Base-by-base conservation (phyloP, 2,329 filamentous ascomycete genomes). In the Tolypocladium inflatum region DNA sequence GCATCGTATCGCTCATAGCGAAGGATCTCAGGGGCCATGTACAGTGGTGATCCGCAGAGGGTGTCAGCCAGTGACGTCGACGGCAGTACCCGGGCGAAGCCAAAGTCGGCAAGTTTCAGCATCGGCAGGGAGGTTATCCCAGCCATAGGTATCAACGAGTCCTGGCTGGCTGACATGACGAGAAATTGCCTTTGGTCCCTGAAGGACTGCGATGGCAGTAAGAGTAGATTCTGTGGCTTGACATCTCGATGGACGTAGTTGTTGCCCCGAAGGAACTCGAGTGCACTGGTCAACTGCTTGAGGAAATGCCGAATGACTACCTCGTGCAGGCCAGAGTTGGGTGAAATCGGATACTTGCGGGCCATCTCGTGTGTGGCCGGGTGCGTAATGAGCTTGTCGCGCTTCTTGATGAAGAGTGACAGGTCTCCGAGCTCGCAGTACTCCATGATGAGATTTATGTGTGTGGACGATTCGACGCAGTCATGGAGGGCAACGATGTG, bases 391-490 rank as follows among this genome's bases (percentile, higher is more conserved):
- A 97, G 83, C 68, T 87, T 89, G 60, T 93, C 86, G 60, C 93
- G 85, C 76, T 94, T 95, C 80, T 94, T 96, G 76, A 99, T 97
- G 74, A 99, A 97, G 57, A 93, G 81, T 13, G 94, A 96, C 59
- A 99, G 76, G 70, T 99, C 94, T 26, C 94, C 93, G 45, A 99
- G 82, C 70, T 96, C 91, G 76, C 94, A 97, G 75, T 95, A 97
- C 76, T 99, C 94, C 93, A 97, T 99, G 62, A 97, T 87, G 59
- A 99, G 83, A 74, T 99, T 94, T 75, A 97, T 97, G 69, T 96
- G 90, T 26, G 87, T 87, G 4, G 84, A 78, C 0, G 90, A 88
- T 73, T 97, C 92, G 72, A 93, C 83, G 76, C 92, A 97, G 74
- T 96, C 91, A 77, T 97, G 92, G 54, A 99, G 86, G 65, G 91